Evolutionary conservation across 345 rosid species (phyloP), one percentile per base, ranked within the genome.

Genomic region (Citrus mangshanensis): DNA sequence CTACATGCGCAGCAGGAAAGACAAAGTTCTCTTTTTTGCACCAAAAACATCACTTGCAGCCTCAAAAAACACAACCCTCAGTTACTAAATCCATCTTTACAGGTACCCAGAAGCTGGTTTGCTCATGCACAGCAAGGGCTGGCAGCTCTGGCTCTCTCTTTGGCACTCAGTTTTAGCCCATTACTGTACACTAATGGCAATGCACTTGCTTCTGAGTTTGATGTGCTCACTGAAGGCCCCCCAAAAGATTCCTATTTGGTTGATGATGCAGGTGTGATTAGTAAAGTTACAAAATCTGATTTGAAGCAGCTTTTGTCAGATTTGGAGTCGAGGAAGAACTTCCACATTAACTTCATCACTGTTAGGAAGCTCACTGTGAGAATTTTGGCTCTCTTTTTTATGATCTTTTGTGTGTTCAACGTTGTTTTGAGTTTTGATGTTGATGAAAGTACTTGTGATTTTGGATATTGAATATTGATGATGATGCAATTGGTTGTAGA

Each of bases 261-360:
- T 42, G 99, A 94, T 68, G 99, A 96, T 63, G 98, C 99, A 59
- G 92, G 92, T 64, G 99, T 96, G 84, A 93, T 96, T n/a, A 94
- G 99, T 66, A 88, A 90, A 74, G 92, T 96, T 13, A 94, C 99
- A 0, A 96, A 40, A 65, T 89, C 97, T 54, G 99, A 96, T 83
- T 81, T 94, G 73, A 96, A 89, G 87, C 87, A 82, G 77, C 86
- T 96, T 66, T 87, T 96, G 78, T 91, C 99, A 51, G 98, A 94
- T 86, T 87, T 96, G 91, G 99, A 96, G 81, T 87, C 93, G 30
- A 83, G 98, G 82, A 96, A 96, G 89, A 91, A 93, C 73, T 81
- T 89, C 49, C 87, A 79, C 56, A 88, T 96, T 55, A 91, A 94
- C 77, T 87, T 96, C 84, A 76, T 96, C 79, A 96, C 98, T 80